phyloP scores from a whole-genome alignment of 495 filamentous ascomycete genomes.

The Hapsidospora chrysogenum region DNA sequence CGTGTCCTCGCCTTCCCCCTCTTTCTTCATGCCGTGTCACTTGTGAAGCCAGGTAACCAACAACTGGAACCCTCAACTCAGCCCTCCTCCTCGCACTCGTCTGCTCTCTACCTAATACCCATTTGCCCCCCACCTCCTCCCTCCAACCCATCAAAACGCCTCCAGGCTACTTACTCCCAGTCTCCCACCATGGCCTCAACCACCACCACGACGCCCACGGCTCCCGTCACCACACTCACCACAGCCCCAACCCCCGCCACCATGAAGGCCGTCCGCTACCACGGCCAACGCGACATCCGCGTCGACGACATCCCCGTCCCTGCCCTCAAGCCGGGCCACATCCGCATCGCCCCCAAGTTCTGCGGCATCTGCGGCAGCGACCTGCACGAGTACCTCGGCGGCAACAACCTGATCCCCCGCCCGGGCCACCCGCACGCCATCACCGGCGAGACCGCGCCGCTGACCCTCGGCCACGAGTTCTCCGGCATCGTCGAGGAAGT shows the following conservation, averaged over 20 bases:
- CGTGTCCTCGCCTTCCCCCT: no score
- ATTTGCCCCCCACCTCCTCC: no score
- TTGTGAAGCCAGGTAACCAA: no score
- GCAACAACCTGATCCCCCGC: not conserved
- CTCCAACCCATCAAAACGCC: no score
- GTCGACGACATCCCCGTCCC: not conserved
- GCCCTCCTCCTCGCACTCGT: no score
- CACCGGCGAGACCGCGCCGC: not conserved
- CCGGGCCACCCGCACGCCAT: not conserved
- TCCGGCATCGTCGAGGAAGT: constrained; percentile 30
- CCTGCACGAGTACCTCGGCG: not conserved
- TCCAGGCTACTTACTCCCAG: no score
- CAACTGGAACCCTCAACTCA: no score
- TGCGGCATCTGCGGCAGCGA: not conserved
- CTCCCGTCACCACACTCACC: not conserved
- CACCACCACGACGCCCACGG: not conserved
- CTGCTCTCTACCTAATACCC: no score
- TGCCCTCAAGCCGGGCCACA: not conserved
- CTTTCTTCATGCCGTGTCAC: no score
- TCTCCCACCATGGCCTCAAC: no score
- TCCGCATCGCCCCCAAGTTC: not conserved
- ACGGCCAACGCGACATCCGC: not conserved
- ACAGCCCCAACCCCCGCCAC: not conserved
- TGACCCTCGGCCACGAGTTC: constrained; percentile 42
- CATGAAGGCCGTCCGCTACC: not conserved